Conservation (phyloP, 371 early-diverging fungal genomes). For the Mortierella sp. region DNA sequence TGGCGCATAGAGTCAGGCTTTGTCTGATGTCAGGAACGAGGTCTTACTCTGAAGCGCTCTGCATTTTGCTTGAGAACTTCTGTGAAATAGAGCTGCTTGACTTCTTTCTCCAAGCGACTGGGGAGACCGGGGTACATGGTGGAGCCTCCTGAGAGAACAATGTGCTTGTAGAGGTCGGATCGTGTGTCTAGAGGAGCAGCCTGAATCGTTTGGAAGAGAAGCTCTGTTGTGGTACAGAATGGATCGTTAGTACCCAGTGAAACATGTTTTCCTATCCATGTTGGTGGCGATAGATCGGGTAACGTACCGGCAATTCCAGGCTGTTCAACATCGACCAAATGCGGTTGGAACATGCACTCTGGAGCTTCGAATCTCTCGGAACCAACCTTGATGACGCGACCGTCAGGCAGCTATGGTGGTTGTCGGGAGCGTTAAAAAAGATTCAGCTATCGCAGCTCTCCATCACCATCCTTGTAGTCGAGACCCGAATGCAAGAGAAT, state of each 20-base stretch:
- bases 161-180: slow-evolving; percentile 94
- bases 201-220: slow-evolving; percentile 92
- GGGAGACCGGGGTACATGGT: slow-evolving; percentile 99
- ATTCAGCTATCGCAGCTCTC: no score
- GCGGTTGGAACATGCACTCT: slow-evolving; percentile 98
- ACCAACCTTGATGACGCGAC: slow-evolving; percentile 97
- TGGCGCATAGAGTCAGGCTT: no score
- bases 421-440: no score
- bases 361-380: slow-evolving; percentile 98
- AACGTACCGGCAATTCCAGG: slow-evolving; percentile 89
- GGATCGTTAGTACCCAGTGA: no score
- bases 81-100: slow-evolving; percentile 94
- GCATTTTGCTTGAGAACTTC: slow-evolving; percentile 88
- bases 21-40: no score
- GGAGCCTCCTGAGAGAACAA: slow-evolving; percentile 97
- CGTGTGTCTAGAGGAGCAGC: slow-evolving; percentile 94
- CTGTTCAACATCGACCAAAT: slow-evolving; percentile 93
- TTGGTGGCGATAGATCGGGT: no score
- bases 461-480: no score
- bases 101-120: slow-evolving; percentile 95
- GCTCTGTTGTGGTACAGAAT: slow-evolving; percentile 64
- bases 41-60: slow-evolving; percentile 80
- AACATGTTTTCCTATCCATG: neutral
- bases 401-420: slow-evolving; percentile 87
- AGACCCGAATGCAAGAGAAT: neutral